Base-by-base conservation (phyloP, 352 stramenopile genomes). In the Phytophthora aleatoria region DNA sequence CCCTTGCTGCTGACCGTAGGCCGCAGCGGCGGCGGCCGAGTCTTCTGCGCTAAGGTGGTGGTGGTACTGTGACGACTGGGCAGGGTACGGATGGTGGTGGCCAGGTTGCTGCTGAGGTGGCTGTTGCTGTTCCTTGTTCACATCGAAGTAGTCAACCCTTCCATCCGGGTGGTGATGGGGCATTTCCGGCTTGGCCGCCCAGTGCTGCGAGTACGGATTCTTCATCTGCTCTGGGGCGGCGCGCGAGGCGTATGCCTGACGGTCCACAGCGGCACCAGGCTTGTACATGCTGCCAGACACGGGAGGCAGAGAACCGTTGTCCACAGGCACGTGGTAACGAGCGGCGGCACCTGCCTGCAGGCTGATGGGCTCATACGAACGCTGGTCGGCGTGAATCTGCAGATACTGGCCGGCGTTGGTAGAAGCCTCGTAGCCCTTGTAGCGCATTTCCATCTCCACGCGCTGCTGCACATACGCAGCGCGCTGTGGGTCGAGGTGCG, bases 401-500 rank as follows among this genome's bases (percentile, higher is more conserved):
- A 93, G 59, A 56, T 91, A 94, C 67, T 85, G 83, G n/a, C 70
- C 74, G 16, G 67, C 64, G 10, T 71, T 83, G 3, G 43, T 36
- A 5, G 54, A 36, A 10, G 75, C 61, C 12, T 91, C 82, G 67
- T 92, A 92, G 20, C 57, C 61, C 76, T 92, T 92, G 73, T 90
- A 92, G 20, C 81, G 83, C 75, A 88, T 81, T 55, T 92, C 83
- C 77, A 92, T 77, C 24, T 90, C 81, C 5, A 80, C 66, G 9
- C 79, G 81, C 59, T 80, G 76, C 67, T 88, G 72, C 30, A 76
- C 71, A 13, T 79, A 75, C 7, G 69, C 67, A 50, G 76, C 64
- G 44, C 79, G 79, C 64, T 92, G 83, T 38, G 53, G 39, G 10
- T 84, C 75, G 20, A 67, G 49, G 12, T 74, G 77, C 39, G 74